These are phyloP conservation scores for Saturnispora halmiae DNA, from an alignment of 805 yeast species.

Conservation along the genomic window DNA sequence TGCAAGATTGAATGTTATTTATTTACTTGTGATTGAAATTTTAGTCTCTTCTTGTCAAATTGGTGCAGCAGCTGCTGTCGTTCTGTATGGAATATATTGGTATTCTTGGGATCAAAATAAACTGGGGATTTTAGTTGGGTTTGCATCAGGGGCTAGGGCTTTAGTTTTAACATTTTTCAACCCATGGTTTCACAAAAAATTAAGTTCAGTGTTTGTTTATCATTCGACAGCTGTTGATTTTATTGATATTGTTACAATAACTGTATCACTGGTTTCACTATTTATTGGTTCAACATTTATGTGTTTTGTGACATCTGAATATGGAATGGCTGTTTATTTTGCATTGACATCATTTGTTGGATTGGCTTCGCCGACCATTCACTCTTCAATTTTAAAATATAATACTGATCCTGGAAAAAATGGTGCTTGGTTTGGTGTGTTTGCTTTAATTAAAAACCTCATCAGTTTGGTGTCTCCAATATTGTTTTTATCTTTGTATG, in stretches of 20 bases:
- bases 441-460: conserved; percentile 49
- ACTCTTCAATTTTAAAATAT: conserved; percentile 52
- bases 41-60: conserved; percentile 32
- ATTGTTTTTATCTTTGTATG: conserved; percentile 38
- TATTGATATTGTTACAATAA: conserved; percentile 21
- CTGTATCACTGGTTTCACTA: conserved; percentile 9
- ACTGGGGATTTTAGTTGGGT: conserved; percentile 48
- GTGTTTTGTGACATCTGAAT: conserved; percentile 32
- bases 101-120: conserved; percentile 47
- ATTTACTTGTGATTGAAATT: conserved; percentile 41
- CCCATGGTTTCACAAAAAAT: conserved; percentile 37
- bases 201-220: conserved; percentile 30
- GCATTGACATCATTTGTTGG: conserved; percentile 40
- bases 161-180: conserved; percentile 39
- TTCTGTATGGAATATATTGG: conserved; percentile 44
- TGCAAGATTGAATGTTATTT: conserved; percentile 40
- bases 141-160: conserved; percentile 42
- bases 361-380: conserved; percentile 47
- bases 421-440: conserved; percentile 69
- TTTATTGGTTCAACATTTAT: conserved; percentile 22
- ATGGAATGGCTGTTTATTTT: conserved; percentile 26
- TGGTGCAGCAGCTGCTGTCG: conserved; percentile 34
- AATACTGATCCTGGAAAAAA: conserved; percentile 42
- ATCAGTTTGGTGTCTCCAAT: conserved; percentile 43
- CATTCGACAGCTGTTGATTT: conserved; percentile 40